Evolutionary conservation across 495 filamentous ascomycete species (phyloP).

Genomic region (Thermochaetoides thermophila): DNA sequence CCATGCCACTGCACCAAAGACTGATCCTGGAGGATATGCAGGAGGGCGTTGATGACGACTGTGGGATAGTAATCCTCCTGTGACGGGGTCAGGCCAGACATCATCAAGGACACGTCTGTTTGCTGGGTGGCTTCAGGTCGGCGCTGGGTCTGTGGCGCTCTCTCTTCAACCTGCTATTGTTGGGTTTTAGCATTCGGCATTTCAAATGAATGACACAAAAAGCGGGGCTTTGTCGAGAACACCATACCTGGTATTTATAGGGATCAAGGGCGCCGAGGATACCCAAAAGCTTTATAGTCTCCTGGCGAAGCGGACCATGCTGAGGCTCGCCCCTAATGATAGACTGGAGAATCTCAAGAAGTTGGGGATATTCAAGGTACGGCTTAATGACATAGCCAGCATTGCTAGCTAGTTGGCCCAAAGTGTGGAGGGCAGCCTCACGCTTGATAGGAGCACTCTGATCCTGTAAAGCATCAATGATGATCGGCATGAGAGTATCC

Average conservation of each 20-base stretch:
- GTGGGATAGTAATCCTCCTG: slow-evolving; percentile 98
- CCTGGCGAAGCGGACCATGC: slow-evolving; percentile 62
- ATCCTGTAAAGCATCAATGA: slow-evolving; percentile 84
- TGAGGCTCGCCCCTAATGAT: slow-evolving; percentile 86
- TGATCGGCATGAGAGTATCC: slow-evolving; percentile 80
- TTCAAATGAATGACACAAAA: too few species aligned
- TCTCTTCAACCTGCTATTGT: slow-evolving; percentile 40
- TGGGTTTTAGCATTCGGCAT: slow-evolving; percentile 20
- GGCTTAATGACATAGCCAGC: slow-evolving; percentile 96
- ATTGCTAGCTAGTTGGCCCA: slow-evolving; percentile 85
- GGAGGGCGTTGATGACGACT: slow-evolving; percentile 87
- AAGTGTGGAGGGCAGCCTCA: slow-evolving; percentile 76
- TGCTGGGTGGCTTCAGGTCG: slow-evolving; percentile 47
- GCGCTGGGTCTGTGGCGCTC: slow-evolving; percentile 46
- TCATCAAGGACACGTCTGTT: slow-evolving; percentile 92
- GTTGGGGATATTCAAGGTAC: slow-evolving; percentile 83
- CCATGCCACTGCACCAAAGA: slow-evolving; percentile 83
- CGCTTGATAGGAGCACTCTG: slow-evolving; percentile 76
- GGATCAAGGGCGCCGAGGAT: slow-evolving; percentile 93
- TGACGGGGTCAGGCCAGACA: slow-evolving; percentile 91
- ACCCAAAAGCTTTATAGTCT: slow-evolving; percentile 90
- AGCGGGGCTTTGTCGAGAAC: too few species aligned
- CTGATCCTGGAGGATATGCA: slow-evolving; percentile 78
- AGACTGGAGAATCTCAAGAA: slow-evolving; percentile 79
- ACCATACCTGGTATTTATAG: slow-evolving; percentile 79